These are phyloP conservation scores for Rhodotorula toruloides DNA, from an alignment of 768 basidiomycete genomes.

Conservation along the genomic window DNA sequence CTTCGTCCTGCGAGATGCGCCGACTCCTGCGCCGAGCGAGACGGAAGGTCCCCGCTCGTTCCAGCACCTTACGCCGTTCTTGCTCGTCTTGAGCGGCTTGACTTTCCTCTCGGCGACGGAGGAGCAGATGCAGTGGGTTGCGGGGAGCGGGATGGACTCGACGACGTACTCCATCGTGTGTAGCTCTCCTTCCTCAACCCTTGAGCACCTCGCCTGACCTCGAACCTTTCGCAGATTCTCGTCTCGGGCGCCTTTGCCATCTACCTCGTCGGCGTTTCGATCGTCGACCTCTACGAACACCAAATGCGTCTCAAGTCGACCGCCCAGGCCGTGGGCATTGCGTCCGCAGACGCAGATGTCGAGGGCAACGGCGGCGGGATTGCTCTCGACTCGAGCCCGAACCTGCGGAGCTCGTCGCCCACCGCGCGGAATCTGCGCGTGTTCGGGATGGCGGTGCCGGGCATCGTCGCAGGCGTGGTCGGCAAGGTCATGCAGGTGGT, in stretches of 20 bases:
- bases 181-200: not conserved
- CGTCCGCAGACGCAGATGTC: not conserved
- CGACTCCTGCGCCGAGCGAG: slow-evolving; percentile 1
- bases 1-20: slow-evolving; percentile 56
- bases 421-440: too few relatives aligned
- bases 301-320: not conserved
- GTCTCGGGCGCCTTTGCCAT: slow-evolving; percentile 72
- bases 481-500: too few relatives aligned
- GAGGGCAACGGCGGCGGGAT: not conserved
- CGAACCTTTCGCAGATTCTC: slow-evolving; percentile 59
- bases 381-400: not conserved
- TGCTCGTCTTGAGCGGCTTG: slow-evolving; percentile 62
- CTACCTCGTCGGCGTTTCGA: slow-evolving; percentile 65
- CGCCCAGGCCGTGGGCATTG: not conserved
- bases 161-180: slow-evolving; percentile 64
- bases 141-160: slow-evolving; percentile 70
- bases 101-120: slow-evolving; percentile 92
- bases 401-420: not conserved
- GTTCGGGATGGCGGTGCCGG: too few relatives aligned
- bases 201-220: not conserved
- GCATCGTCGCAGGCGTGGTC: too few relatives aligned
- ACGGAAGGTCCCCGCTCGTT: slow-evolving; percentile 49
- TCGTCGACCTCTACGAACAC: slow-evolving; percentile 60
- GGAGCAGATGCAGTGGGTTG: slow-evolving; percentile 70
- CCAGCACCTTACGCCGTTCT: slow-evolving; percentile 78